A percentile compares a stretch with the other conserved stretches of the same genome.
Conservation (phyloP, 2,329 filamentous ascomycete genomes). For the Stagonosporopsis rhizophila region DNA sequence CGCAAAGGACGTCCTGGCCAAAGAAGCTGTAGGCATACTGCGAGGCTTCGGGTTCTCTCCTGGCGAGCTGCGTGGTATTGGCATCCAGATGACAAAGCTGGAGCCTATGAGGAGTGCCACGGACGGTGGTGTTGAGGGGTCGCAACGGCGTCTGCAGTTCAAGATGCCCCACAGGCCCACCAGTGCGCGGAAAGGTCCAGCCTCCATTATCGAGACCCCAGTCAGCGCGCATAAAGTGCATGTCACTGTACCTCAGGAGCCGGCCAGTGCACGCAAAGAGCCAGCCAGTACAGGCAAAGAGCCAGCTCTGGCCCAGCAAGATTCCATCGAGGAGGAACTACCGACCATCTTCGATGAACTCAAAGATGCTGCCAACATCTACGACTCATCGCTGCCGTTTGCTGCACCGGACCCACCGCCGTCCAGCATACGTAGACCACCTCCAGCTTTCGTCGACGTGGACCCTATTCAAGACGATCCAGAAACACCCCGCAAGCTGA, state of each 20-base stretch:
- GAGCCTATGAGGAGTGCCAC: slow-evolving; percentile 73
- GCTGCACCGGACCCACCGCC: slow-evolving; percentile 2
- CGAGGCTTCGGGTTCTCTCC: slow-evolving; percentile 83
- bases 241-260: background rate
- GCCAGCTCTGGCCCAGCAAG: background rate
- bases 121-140: slow-evolving; percentile 67
- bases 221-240: slow-evolving; percentile 7
- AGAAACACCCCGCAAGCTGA: slow-evolving; percentile 49
- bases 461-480: slow-evolving; percentile 58
- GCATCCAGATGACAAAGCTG: slow-evolving; percentile 91
- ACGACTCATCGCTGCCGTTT: slow-evolving; percentile 7
- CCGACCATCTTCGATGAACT: slow-evolving; percentile 9
- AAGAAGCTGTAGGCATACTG: slow-evolving; percentile 85
- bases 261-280: background rate
- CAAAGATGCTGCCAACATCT: slow-evolving; percentile 7
- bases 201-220: slow-evolving; percentile 5
- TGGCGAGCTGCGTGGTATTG: slow-evolving; percentile 90
- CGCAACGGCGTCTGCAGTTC: slow-evolving; percentile 81
- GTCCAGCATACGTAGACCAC: slow-evolving; percentile 21
- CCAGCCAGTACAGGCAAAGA: background rate
- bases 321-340: slow-evolving; percentile 6
- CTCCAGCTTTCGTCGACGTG: slow-evolving; percentile 29
- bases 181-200: slow-evolving; percentile 9
- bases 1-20: slow-evolving; percentile 71
- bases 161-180: slow-evolving; percentile 52